Evolutionary conservation across 768 basidiomycete species (phyloP).

Genomic region (Russula emetica): DNA sequence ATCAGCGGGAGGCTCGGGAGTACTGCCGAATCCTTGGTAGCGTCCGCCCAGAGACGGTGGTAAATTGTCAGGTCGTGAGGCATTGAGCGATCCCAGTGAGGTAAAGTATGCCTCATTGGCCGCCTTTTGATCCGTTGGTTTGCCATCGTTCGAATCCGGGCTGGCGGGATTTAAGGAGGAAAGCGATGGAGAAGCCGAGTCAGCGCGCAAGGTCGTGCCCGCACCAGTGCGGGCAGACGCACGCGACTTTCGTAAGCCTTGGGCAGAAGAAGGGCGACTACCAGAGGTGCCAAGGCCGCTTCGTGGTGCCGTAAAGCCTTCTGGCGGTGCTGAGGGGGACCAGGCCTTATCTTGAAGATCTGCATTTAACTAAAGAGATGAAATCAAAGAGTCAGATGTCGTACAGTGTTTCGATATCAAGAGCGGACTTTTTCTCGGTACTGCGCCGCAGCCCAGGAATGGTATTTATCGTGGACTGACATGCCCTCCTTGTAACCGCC

Average conservation of each 20-base stretch:
- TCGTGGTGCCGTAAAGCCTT: constrained; percentile 37
- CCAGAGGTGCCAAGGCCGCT: constrained; percentile 43
- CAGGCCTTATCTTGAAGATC: constrained; percentile 70
- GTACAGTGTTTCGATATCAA: not conserved
- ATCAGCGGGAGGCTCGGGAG: constrained; percentile 55
- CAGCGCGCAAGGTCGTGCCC: constrained; percentile 45
- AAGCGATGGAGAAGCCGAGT: constrained; percentile 54
- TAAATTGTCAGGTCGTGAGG: constrained; percentile 65
- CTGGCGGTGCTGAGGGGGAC: constrained; percentile 70
- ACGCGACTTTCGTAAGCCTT: constrained; percentile 85
- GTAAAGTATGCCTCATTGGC: constrained; percentile 86
- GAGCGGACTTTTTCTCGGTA: constrained; percentile 83
- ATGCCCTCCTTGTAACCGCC: constrained; percentile 65
- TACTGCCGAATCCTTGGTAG: constrained; percentile 89
- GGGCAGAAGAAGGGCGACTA: constrained; percentile 61
- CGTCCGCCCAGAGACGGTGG: constrained; percentile 92
- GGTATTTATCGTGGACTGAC: constrained; percentile 73
- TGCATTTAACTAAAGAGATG: constrained; percentile 63
- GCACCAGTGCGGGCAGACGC: constrained; percentile 55
- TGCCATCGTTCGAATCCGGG: constrained; percentile 44
- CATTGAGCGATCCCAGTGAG: constrained; percentile 78
- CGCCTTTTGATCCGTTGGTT: constrained; percentile 54
- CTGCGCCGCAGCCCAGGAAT: constrained; percentile 90
- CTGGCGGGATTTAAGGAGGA: constrained; percentile 38
- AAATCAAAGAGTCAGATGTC: constrained; percentile 3